A percentile compares a stretch with the other conserved stretches of the same genome.
These are phyloP conservation scores for Castanopsis chinensis DNA, from an alignment of 306 rosid species.

Conservation along the genomic window DNA sequence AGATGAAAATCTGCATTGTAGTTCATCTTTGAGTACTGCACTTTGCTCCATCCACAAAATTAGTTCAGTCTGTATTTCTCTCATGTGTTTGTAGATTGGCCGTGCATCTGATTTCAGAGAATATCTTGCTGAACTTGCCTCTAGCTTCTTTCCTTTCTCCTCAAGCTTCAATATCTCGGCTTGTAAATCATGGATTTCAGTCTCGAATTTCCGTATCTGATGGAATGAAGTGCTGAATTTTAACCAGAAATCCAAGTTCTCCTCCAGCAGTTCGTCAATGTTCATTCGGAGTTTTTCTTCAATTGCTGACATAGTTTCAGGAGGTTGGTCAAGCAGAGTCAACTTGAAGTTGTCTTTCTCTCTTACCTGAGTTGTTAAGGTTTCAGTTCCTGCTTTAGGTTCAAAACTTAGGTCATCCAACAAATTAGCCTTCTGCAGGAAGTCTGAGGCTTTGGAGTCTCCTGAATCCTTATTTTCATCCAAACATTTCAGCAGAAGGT, in stretches of 20 bases:
- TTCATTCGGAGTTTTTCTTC: slow-evolving; percentile 66
- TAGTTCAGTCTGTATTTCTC: slow-evolving; percentile 71
- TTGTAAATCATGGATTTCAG: slow-evolving; percentile 58
- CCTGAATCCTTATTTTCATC: slow-evolving; percentile 39
- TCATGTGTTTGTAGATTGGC: slow-evolving; percentile 79
- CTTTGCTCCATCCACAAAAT: slow-evolving; percentile 66
- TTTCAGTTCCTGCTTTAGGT: not conserved
- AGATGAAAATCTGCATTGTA: slow-evolving; percentile 64
- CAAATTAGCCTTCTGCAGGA: not conserved
- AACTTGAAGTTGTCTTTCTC: slow-evolving; percentile 27
- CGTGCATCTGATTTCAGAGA: slow-evolving; percentile 67
- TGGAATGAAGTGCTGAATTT: slow-evolving; percentile 71
- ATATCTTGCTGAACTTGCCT: slow-evolving; percentile 28
- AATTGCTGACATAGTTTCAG: slow-evolving; percentile 37
- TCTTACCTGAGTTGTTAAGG: not conserved
- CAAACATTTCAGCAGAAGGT: slow-evolving; percentile 52
- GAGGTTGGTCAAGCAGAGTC: slow-evolving; percentile 28
- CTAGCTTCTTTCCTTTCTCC: slow-evolving; percentile 43
- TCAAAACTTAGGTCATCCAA: not conserved
- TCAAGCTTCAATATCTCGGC: slow-evolving; percentile 52
- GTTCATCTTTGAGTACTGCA: slow-evolving; percentile 57
- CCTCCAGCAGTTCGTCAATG: slow-evolving; percentile 84
- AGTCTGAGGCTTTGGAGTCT: slow-evolving; percentile 25
- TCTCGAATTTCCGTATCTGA: slow-evolving; percentile 71
- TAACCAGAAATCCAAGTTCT: slow-evolving; percentile 87